Base-by-base conservation (phyloP, 2,329 filamentous ascomycete species). In the Epicoccum sorghinum region DNA sequence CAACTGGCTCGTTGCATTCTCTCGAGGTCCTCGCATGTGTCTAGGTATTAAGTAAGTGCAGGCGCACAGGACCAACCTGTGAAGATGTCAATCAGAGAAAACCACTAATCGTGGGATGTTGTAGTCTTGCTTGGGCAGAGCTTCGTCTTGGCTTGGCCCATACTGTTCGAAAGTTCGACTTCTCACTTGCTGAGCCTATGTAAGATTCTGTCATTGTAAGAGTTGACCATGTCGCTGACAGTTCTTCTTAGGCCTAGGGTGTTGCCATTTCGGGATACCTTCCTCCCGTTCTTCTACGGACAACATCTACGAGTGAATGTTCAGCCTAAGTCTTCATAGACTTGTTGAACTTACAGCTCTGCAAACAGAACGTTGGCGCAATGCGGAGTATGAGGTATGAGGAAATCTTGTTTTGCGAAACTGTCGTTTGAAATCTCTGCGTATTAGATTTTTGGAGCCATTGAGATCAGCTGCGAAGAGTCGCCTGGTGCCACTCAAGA, bases 1-100 rank as follows among this genome's bases (percentile, higher is more conserved):
- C 7, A 60, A 66, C 22, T 70, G 64, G 55, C 66, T 72, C 10
- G 64, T 71, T 4, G 62, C 70, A 6, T 77, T 76, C 52, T 70
- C 69, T 3, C 70, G 69, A 8, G 74, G 74, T 3, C 62, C 70
- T 12, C 63, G 74, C 60, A 73, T 66, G 62, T 75, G 60, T 60
- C 60, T 61, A 27, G 69, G 65, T 27, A 72, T 65, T 44, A 70
- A 68, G 65, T 69, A 35, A 52, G 67, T 62, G 5, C 12, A 4
- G 7, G 33, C 18, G 3, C n/a, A 9, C 14, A 18, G 13, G n/a
- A 41, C 13, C 9, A n/a, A 8, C 4, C 24, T 7, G 5, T 18
- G 7, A 14, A 7, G 12, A 35, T 4, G 14, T 38, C 13, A 4
- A 1, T 27, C 2, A 9, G 2, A 4, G 18, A 3, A 3, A 5